These are phyloP conservation scores for Botrytis cinerea DNA, from an alignment of 2,329 filamentous ascomycete species.

Conservation along the genomic window DNA sequence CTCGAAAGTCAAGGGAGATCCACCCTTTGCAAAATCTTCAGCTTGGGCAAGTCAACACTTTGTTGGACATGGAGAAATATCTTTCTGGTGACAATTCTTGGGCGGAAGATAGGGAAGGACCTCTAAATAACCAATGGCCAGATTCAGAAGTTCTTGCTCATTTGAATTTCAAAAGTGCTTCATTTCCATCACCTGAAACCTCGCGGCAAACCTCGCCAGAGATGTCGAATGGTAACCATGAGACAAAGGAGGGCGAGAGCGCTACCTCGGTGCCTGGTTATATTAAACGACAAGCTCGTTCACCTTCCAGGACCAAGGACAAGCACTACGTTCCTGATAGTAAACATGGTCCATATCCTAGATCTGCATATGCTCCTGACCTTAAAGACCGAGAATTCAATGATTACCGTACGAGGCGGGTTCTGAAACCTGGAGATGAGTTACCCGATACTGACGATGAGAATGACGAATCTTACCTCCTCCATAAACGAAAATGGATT, in stretches of 20 bases:
- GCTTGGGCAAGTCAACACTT: constrained; percentile 47
- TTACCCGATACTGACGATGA: constrained; percentile 39
- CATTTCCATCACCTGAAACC: constrained; percentile 34
- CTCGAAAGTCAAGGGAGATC: constrained; percentile 36
- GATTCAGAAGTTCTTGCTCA: constrained; percentile 29
- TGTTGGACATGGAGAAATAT: constrained; percentile 50
- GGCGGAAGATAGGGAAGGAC: constrained; percentile 47
- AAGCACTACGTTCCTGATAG: constrained; percentile 14
- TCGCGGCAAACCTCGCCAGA: constrained; percentile 39
- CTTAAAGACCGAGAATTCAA: constrained; percentile 34
- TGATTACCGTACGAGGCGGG: constrained; percentile 37
- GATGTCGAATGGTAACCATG: constrained; percentile 30
- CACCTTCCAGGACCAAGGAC: not conserved
- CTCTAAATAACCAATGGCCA: constrained; percentile 41
- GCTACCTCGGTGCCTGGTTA: not conserved
- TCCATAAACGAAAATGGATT: constrained; percentile 37
- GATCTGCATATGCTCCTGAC: constrained; percentile 27
- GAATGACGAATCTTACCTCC: constrained; percentile 39
- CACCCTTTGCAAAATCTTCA: constrained; percentile 46
- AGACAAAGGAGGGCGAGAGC: constrained; percentile 24
- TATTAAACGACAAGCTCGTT: not conserved
- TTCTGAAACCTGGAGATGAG: constrained; percentile 35
- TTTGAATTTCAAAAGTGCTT: constrained; percentile 28
- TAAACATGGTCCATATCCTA: not conserved
- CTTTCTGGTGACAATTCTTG: constrained; percentile 51